Evolutionary conservation across 129 eudicot genomes (phyloP).

Genomic region (Lonicera japonica): DNA sequence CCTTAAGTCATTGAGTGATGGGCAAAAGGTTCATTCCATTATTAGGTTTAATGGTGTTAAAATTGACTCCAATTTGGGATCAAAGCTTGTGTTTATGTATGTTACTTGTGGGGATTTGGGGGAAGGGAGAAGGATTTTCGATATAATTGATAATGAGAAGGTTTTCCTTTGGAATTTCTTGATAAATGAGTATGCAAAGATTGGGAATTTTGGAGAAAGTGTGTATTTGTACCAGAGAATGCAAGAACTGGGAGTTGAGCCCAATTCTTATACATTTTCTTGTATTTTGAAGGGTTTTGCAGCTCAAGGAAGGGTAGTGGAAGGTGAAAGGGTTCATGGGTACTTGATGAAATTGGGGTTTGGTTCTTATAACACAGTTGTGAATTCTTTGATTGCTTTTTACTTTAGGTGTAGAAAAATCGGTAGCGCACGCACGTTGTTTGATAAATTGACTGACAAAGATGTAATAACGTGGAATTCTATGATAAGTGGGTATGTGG

Average conservation of each 20-base stretch:
- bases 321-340: conserved; percentile 48
- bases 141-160: conserved; percentile 33
- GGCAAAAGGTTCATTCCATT: conserved; percentile 38
- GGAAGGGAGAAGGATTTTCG: conserved; percentile 45
- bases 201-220: conserved; percentile 45
- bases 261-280: conserved; percentile 51
- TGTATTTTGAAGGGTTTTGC: conserved; percentile 49
- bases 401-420: conserved; percentile 36
- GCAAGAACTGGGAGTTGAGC: conserved; percentile 40
- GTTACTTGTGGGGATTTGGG: conserved; percentile 64
- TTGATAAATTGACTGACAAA: conserved; percentile 49
- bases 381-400: conserved; percentile 48
- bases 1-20: conserved; percentile 39
- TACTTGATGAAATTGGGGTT: conserved; percentile 35
- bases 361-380: conserved; percentile 40
- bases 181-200: conserved; percentile 56
- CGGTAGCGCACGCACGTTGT: conserved; percentile 41
- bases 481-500: conserved; percentile 55
- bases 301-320: conserved; percentile 21
- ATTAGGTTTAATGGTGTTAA: conserved; percentile 20
- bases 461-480: conserved; percentile 65
- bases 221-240: conserved; percentile 35
- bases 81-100: conserved; percentile 74
- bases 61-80: conserved; percentile 37
- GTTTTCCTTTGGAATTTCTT: conserved; percentile 64